phyloP scores from a whole-genome alignment of 129 eudicot species.

The Arctium lappa region DNA sequence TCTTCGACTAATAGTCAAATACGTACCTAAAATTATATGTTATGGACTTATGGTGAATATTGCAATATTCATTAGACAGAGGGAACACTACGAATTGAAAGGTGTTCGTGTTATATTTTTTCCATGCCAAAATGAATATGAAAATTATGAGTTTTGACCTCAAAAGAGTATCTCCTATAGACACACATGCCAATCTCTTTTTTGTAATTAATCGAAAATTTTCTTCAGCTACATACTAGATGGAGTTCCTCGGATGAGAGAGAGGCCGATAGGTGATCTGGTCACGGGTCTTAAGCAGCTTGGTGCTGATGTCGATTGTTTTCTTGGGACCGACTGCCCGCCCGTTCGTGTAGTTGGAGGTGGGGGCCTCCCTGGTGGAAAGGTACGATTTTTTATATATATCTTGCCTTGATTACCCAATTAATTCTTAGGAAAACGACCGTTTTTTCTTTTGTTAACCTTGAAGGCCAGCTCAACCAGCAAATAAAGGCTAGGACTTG shows the following conservation, averaged over 20 bases:
- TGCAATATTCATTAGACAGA: conserved; percentile 1
- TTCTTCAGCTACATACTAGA: conserved; percentile 78
- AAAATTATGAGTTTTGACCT: neutral
- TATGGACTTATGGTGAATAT: neutral
- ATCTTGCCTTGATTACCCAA: neutral
- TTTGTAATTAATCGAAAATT: neutral
- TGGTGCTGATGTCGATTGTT: conserved; percentile 95
- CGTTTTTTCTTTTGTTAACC: neutral
- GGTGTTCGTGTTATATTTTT: neutral
- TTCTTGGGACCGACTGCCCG: conserved; percentile 90
- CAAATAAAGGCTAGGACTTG: neutral
- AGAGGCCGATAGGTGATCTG: conserved; percentile 96
- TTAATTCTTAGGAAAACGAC: neutral
- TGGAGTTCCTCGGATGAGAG: conserved; percentile 99
- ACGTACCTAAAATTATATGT: neutral
- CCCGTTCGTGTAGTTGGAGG: conserved; percentile 86
- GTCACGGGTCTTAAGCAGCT: conserved; percentile 95
- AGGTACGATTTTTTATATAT: conserved; percentile 38
- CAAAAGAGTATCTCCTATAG: neutral
- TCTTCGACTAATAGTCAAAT: neutral
- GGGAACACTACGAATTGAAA: neutral
- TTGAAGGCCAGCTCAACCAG: neutral
- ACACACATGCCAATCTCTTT: neutral
- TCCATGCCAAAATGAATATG: neutral
- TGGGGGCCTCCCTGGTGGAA: conserved; percentile 99